A percentile compares a stretch with the other conserved stretches of the same genome.
These are phyloP conservation scores for Arthrobotrys pseudoclavata DNA, from an alignment of 2,329 filamentous ascomycete genomes.

Conservation along the genomic window DNA sequence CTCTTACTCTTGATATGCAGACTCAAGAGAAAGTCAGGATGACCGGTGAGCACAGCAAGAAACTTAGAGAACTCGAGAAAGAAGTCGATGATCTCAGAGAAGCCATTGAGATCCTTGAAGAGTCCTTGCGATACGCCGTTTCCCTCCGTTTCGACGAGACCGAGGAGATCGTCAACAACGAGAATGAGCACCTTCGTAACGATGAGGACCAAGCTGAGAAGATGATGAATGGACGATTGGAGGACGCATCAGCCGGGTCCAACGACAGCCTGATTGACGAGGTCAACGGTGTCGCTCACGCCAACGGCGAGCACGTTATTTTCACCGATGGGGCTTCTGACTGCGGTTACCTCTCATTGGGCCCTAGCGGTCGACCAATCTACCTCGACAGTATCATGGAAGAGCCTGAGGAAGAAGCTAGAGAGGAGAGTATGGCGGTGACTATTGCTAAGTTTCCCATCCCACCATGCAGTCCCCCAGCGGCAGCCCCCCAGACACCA, in stretches of 20 bases:
- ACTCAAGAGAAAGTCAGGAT: conserved; percentile 42
- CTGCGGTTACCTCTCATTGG: conserved; percentile 29
- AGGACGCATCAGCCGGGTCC: conserved; percentile 50
- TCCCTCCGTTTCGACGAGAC: conserved; percentile 32
- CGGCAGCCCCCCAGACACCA: background rate
- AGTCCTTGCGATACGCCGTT: conserved; percentile 52
- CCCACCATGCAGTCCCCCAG: conserved; percentile 18
- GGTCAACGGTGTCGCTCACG: conserved; percentile 38
- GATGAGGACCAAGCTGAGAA: conserved; percentile 51
- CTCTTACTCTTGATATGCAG: conserved; percentile 29
- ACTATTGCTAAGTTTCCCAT: conserved; percentile 17
- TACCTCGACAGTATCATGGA: conserved; percentile 58
- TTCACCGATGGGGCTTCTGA: conserved; percentile 55
- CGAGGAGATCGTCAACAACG: conserved; percentile 19
- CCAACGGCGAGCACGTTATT: conserved; percentile 36
- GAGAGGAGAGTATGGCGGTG: conserved; percentile 11
- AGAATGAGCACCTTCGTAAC: conserved; percentile 33
- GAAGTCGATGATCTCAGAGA: conserved; percentile 54
- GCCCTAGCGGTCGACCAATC: conserved; percentile 26
- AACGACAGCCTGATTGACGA: conserved; percentile 57
- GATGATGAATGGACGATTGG: conserved; percentile 56
- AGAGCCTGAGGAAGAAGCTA: conserved; percentile 54
- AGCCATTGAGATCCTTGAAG: conserved; percentile 53
- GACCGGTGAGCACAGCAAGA: conserved; percentile 34
- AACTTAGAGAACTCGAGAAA: conserved; percentile 46